Conservation (phyloP, 1,139 yeast species). For the Candida buenavistaensis region DNA sequence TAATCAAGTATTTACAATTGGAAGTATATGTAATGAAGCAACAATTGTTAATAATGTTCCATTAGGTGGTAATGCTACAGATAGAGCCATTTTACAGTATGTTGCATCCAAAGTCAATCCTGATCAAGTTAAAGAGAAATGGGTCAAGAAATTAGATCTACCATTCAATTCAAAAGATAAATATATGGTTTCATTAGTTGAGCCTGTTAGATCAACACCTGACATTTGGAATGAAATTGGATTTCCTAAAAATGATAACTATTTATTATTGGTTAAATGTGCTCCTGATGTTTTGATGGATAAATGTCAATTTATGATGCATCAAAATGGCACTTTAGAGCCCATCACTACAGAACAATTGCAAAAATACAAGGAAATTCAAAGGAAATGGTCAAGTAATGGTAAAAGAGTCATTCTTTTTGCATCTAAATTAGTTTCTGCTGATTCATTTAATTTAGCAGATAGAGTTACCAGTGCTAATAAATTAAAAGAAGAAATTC, state of each 20-base stretch:
- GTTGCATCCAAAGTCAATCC: conserved; percentile 22
- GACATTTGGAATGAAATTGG: conserved; percentile 16
- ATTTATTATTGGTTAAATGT: conserved; percentile 42
- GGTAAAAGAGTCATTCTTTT: conserved; percentile 50
- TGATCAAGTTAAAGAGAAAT: conserved; percentile 10
- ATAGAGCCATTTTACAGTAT: conserved; percentile 42
- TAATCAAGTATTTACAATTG: conserved; percentile 18
- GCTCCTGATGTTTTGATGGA: conserved; percentile 50
- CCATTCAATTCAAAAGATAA: conserved; percentile 51
- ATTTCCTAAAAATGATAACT: conserved; percentile 15
- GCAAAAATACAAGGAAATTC: conserved; percentile 24
- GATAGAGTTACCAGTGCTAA: conserved; percentile 16
- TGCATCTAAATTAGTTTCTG: conserved; percentile 27
- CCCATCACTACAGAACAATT: conserved; percentile 16
- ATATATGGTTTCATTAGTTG: conserved; percentile 42
- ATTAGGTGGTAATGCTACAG: conserved; percentile 51
- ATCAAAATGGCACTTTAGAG: conserved; percentile 15
- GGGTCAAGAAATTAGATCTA: conserved; percentile 27
- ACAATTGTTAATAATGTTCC: conserved; percentile 11
- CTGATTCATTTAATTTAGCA: conserved; percentile 9
- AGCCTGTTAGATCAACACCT: conserved; percentile 13
- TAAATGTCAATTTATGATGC: conserved; percentile 27
- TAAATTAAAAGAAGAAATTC: conserved; percentile 15
- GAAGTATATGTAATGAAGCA: conserved; percentile 45
- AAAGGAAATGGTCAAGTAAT: conserved; percentile 37